Conservation (phyloP, 164 flowering plant genomes). For the Magnolia sinica region DNA sequence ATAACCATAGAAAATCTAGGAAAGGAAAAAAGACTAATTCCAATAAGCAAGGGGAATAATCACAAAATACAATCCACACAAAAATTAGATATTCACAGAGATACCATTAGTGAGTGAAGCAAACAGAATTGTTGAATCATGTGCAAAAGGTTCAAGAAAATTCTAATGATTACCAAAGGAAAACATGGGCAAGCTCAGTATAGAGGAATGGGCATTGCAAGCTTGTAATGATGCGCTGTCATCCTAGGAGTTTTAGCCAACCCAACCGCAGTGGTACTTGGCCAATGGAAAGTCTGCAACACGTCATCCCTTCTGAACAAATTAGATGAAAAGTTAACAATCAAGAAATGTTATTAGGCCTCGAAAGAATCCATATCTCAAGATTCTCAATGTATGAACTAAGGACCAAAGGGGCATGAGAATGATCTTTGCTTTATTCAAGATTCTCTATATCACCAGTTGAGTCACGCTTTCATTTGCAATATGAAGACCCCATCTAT, state of each 20-base stretch:
- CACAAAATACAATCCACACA: neutral
- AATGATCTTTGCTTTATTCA: neutral
- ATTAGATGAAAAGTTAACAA: slow-evolving; percentile 1
- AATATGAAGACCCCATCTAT: neutral
- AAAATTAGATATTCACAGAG: neutral
- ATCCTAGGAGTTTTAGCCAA: neutral
- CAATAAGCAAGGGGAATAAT: neutral
- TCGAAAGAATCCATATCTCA: neutral
- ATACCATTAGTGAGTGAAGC: neutral
- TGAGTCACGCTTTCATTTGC: neutral
- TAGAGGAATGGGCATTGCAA: neutral
- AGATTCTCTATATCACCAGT: too few species aligned
- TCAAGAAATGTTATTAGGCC: neutral
- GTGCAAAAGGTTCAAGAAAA: neutral
- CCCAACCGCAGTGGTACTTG: neutral
- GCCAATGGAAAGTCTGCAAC: neutral
- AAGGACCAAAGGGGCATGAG: neutral
- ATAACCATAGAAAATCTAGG: neutral
- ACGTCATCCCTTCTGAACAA: neutral
- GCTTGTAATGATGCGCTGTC: neutral
- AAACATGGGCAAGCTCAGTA: neutral
- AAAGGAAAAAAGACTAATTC: neutral
- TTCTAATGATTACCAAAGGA: neutral
- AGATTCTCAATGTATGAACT: neutral
- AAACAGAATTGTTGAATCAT: neutral